These are phyloP conservation scores for Kurtzmaniella quercitrusa DNA, from an alignment of 1,139 yeast genomes.

Conservation along the genomic window DNA sequence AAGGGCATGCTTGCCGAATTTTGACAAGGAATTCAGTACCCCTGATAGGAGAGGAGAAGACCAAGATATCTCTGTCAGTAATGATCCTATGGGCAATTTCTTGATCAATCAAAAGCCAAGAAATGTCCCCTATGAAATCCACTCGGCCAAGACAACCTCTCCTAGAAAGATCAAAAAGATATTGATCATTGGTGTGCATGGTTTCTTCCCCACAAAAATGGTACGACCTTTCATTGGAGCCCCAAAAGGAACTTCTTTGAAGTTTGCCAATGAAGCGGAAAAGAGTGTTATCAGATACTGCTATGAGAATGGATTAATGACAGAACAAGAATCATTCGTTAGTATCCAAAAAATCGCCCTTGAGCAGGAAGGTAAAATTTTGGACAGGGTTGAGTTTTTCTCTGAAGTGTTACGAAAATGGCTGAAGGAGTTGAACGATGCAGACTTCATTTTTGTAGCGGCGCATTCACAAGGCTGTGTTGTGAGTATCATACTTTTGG, in stretches of 20 bases:
- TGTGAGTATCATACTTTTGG: slow-evolving; percentile 74
- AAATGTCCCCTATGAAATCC: slow-evolving; percentile 16
- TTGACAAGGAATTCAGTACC: slow-evolving; percentile 21
- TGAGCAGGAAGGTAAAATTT: slow-evolving; percentile 88
- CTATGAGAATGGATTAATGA: slow-evolving; percentile 44
- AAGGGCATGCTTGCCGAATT: slow-evolving; percentile 43
- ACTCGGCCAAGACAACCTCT: slow-evolving; percentile 28
- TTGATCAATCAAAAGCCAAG: slow-evolving; percentile 28
- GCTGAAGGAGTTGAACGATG: slow-evolving; percentile 63
- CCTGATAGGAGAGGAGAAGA: slow-evolving; percentile 24
- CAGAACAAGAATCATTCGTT: slow-evolving; percentile 37
- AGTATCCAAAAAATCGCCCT: slow-evolving; percentile 86
- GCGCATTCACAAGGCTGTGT: slow-evolving; percentile 97
- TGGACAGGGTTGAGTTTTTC: slow-evolving; percentile 79
- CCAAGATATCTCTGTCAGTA: slow-evolving; percentile 35
- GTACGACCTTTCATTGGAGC: slow-evolving; percentile 84
- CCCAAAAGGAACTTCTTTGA: slow-evolving; percentile 88
- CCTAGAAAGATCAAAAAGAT: slow-evolving; percentile 44
- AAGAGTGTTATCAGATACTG: slow-evolving; percentile 73
- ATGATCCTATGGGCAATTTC: slow-evolving; percentile 44
- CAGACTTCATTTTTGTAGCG: slow-evolving; percentile 85
- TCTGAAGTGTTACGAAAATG: slow-evolving; percentile 68
- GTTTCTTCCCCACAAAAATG: slow-evolving; percentile 86
- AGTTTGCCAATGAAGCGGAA: slow-evolving; percentile 86
- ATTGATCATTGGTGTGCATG: slow-evolving; percentile 89